Evolutionary conservation across 2,329 filamentous ascomycete species (phyloP).

Genomic region (Trichoderma arundinaceum): DNA sequence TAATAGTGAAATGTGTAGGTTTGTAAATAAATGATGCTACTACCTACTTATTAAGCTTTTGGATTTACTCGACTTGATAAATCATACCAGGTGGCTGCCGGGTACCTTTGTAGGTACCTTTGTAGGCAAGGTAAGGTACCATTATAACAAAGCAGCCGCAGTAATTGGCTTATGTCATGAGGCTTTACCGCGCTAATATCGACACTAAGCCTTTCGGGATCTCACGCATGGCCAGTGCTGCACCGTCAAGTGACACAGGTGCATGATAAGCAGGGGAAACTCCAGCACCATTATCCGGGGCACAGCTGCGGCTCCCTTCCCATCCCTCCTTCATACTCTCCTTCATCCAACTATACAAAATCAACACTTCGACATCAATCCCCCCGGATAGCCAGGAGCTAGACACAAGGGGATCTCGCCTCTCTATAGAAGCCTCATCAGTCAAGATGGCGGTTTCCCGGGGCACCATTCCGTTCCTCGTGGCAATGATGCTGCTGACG

Average conservation of each 20-base stretch:
- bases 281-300: conserved; percentile 13
- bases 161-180: conserved; percentile 12
- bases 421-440: neutral
- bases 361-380: conserved; percentile 5
- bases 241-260: conserved; percentile 21
- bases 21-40: neutral
- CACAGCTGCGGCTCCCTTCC: conserved; percentile 9
- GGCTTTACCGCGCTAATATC: neutral
- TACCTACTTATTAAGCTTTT: too few relatives aligned
- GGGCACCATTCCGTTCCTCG: conserved; percentile 79
- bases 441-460: conserved; percentile 68
- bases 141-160: too few relatives aligned
- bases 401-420: neutral
- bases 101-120: neutral
- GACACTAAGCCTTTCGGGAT: conserved; percentile 20
- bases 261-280: conserved; percentile 28
- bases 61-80: too few relatives aligned
- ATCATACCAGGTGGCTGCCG: neutral
- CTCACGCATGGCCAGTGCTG: conserved; percentile 1
- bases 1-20: too few relatives aligned
- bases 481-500: conserved; percentile 95
- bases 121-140: neutral
- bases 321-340: conserved; percentile 4
- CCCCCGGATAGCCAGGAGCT: neutral
- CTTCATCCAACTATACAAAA: neutral